These are phyloP conservation scores for Canavalia ensiformis DNA, from an alignment of 306 rosid species.

Conservation along the genomic window DNA sequence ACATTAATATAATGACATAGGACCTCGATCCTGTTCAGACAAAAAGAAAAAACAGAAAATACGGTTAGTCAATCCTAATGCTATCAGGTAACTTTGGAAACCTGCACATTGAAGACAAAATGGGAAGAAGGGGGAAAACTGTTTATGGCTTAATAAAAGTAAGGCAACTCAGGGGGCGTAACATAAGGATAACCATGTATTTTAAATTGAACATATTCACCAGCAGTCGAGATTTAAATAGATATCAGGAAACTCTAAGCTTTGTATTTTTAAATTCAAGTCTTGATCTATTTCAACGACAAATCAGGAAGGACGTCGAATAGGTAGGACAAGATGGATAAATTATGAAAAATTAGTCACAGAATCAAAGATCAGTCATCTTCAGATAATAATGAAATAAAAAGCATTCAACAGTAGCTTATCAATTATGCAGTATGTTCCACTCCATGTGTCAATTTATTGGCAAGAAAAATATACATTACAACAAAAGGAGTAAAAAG, in stretches of 20 bases:
- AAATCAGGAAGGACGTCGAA: constrained; percentile 13
- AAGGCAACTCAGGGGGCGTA: not conserved
- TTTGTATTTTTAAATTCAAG: not conserved
- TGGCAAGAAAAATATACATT: constrained; percentile 24
- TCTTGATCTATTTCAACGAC: not conserved
- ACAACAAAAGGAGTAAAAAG: constrained; percentile 35
- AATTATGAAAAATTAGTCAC: constrained; percentile 18
- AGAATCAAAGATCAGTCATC: constrained; percentile 28
- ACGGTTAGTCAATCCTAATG: constrained; percentile 22
- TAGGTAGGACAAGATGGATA: constrained; percentile 14
- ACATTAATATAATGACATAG: constrained; percentile 91
- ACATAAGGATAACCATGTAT: constrained; percentile 3
- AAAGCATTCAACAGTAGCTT: constrained; percentile 30
- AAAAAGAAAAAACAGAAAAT: constrained; percentile 15
- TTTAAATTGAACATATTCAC: constrained; percentile 24
- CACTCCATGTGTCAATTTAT: constrained; percentile 40
- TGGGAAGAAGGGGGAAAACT: not conserved
- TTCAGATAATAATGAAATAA: constrained; percentile 16
- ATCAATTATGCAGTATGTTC: constrained; percentile 30
- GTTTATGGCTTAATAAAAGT: not conserved
- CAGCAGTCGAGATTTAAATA: constrained; percentile 5
- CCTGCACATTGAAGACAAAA: constrained; percentile 33
- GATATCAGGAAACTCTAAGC: constrained; percentile 1
- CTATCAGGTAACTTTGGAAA: constrained; percentile 28
- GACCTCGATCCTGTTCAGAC: constrained; percentile 77